Percentiles rank a stretch among this genome's conserved stretches.
These are phyloP conservation scores for Rhodotorula sp. DNA, from an alignment of 1,284 basidiomycete species.

Conservation along the genomic window DNA sequence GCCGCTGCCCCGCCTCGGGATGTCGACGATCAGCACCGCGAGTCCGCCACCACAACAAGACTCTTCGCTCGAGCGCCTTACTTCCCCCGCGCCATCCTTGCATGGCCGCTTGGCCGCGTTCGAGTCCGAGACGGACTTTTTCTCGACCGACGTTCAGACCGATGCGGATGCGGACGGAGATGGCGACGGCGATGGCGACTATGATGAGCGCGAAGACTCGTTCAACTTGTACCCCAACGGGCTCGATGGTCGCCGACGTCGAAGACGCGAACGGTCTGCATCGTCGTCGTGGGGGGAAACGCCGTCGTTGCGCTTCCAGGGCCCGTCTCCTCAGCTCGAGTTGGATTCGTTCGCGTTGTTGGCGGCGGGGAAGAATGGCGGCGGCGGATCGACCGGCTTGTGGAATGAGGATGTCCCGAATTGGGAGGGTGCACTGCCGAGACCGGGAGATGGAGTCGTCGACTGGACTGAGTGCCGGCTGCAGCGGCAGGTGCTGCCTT, in stretches of 20 bases:
- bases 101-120: neutral
- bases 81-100: neutral
- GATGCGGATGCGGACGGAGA: constrained; percentile 1
- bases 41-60: neutral
- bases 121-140: constrained; percentile 20
- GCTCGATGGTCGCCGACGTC: neutral
- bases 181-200: neutral
- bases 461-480: constrained; percentile 10
- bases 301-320: neutral
- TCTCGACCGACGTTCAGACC: constrained; percentile 2
- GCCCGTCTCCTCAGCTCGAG: neutral
- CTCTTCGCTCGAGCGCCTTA: neutral
- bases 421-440: constrained; percentile 1
- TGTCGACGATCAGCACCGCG: too few species aligned
- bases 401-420: constrained; percentile 7
- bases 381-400: neutral
- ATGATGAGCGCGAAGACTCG: constrained; percentile 22
- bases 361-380: neutral
- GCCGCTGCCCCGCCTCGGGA: neutral
- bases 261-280: neutral
- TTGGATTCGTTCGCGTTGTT: neutral
- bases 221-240: neutral
- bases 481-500: constrained; percentile 11
- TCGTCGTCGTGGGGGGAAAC: neutral
- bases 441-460: neutral